Conservation (phyloP, 352 stramenopile species). For the Globisporangium paroecandrum region DNA sequence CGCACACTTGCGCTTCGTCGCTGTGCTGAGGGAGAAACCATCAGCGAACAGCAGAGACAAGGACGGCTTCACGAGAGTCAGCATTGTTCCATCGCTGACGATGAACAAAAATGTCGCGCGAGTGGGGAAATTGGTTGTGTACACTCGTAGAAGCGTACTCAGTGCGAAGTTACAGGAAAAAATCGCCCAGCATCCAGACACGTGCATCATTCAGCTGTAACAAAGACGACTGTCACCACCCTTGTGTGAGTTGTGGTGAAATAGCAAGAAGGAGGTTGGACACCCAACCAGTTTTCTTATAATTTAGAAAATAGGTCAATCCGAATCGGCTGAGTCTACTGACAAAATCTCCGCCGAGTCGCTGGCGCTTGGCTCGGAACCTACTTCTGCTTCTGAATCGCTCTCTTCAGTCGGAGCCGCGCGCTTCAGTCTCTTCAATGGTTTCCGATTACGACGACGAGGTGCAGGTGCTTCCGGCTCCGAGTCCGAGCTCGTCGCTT, state of each 20-base stretch:
- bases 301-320: not conserved
- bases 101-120: constrained; percentile 36
- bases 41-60: constrained; percentile 17
- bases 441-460: not conserved
- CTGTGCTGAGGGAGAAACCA: constrained; percentile 30
- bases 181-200: constrained; percentile 1
- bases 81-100: constrained; percentile 19
- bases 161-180: constrained; percentile 17
- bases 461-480: not conserved
- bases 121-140: constrained; percentile 32
- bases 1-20: constrained; percentile 33
- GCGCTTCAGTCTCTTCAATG: not conserved
- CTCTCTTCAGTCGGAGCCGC: not conserved
- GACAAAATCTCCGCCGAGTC: constrained; percentile 3
- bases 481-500: not conserved
- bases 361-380: not conserved
- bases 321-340: constrained; percentile 1
- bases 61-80: constrained; percentile 24
- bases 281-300: no score
- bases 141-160: constrained; percentile 22
- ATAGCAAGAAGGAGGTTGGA: no score
- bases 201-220: constrained; percentile 12
- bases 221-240: not conserved
- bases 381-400: not conserved
- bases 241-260: no score